Conservation (phyloP, 1,139 yeast species). For the Sugiyamaella novakii region DNA sequence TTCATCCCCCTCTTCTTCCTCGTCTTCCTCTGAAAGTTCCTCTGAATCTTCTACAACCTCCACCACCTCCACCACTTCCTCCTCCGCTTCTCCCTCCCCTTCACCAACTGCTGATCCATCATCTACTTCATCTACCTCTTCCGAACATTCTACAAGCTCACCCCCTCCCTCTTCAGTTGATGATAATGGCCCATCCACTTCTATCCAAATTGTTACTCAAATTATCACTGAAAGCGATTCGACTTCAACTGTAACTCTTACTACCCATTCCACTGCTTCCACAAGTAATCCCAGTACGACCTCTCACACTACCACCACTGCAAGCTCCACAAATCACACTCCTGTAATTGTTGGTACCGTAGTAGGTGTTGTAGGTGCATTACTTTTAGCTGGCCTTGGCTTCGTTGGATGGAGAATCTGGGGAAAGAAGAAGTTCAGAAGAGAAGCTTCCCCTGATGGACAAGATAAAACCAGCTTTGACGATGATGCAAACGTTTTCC, state of each 20-base stretch:
- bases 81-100: slow-evolving; percentile 13
- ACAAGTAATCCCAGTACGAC: slow-evolving; percentile 17
- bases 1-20: slow-evolving; percentile 7
- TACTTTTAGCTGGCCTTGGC: slow-evolving; percentile 35
- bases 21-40: slow-evolving; percentile 5
- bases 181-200: slow-evolving; percentile 5
- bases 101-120: slow-evolving; percentile 3
- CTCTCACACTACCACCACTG: slow-evolving; percentile 17
- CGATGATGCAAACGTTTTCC: slow-evolving; percentile 41
- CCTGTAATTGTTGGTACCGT: slow-evolving; percentile 40
- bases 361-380: slow-evolving; percentile 40
- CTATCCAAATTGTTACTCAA: slow-evolving; percentile 14
- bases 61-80: slow-evolving; percentile 15
- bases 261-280: slow-evolving; percentile 1
- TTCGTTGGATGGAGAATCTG: slow-evolving; percentile 36
- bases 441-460: slow-evolving; percentile 20
- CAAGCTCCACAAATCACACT: slow-evolving; percentile 31
- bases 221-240: slow-evolving; percentile 7
- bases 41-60: slow-evolving; percentile 10
- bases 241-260: slow-evolving; percentile 9
- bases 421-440: slow-evolving; percentile 27
- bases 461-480: slow-evolving; percentile 30
- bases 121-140: background rate
- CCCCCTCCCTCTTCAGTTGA: background rate
- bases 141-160: background rate